A percentile compares a stretch with the other conserved stretches of the same genome.
These are phyloP conservation scores for Rhodomyrtus psidioides DNA, from an alignment of 441 rosid species.

Conservation along the genomic window DNA sequence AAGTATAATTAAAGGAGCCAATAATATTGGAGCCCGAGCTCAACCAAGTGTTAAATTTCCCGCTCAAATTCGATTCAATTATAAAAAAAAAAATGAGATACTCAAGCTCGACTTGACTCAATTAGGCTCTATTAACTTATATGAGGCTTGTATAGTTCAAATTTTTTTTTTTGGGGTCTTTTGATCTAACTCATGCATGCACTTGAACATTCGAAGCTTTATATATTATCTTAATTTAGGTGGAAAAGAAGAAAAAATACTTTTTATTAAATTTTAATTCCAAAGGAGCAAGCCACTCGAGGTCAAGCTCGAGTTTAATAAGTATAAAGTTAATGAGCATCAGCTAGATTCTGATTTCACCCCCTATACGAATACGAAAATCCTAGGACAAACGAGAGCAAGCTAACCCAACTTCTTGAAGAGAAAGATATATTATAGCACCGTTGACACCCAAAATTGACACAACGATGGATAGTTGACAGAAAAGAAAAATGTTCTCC, in stretches of 20 bases:
- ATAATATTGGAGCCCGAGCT: neutral
- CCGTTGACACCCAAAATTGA: too few relatives aligned
- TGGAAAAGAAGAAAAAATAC: neutral
- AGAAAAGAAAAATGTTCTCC: too few relatives aligned
- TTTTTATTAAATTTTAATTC: neutral
- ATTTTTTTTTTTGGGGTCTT: neutral
- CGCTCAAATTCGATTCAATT: neutral
- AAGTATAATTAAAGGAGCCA: neutral
- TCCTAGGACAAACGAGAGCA: neutral
- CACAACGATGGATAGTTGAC: too few relatives aligned
- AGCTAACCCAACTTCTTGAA: neutral
- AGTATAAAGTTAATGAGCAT: neutral
- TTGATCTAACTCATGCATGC: neutral
- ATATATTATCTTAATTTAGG: neutral
- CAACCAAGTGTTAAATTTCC: fast-evolving
- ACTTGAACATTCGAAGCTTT: neutral
- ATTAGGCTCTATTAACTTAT: neutral
- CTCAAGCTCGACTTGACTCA: neutral
- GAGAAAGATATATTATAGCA: neutral
- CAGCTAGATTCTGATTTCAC: too few relatives aligned
- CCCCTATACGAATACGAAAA: neutral
- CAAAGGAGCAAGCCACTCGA: neutral
- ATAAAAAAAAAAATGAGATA: neutral
- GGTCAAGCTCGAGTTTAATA: neutral
- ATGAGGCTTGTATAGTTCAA: neutral